Percentiles rank a stretch among this genome's conserved stretches.
These are phyloP conservation scores for Oryza rufipogon DNA, from an alignment of 176 grass and related monocot species.

Conservation along the genomic window DNA sequence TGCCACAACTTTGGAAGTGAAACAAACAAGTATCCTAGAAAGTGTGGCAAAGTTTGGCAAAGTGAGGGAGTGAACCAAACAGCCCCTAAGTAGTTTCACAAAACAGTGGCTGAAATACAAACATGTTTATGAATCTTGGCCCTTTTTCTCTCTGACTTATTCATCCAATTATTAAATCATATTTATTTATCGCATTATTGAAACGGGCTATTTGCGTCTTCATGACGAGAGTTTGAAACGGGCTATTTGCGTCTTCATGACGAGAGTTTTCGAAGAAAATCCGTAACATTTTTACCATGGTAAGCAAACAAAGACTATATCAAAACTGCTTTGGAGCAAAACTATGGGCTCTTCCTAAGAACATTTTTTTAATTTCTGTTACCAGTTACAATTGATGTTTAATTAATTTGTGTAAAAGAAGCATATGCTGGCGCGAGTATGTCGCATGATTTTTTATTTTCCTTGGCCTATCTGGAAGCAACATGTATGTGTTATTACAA, in stretches of 20 bases:
- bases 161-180: too few species aligned
- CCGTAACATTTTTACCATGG: neutral
- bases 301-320: neutral
- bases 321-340: neutral
- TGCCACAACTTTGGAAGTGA: too few species aligned
- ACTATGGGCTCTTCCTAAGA: neutral
- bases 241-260: neutral
- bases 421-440: neutral
- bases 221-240: neutral
- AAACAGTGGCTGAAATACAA: too few species aligned
- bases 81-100: too few species aligned
- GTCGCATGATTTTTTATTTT: neutral
- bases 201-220: neutral
- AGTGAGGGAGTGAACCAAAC: too few species aligned
- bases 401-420: neutral
- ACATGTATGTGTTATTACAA: neutral
- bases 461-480: neutral
- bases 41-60: too few species aligned
- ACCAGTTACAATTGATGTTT: neutral
- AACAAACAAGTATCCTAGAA: too few species aligned
- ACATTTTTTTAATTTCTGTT: neutral
- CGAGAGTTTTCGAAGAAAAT: neutral
- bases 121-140: too few species aligned
- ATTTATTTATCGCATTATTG: neutral
- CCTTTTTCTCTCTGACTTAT: neutral